Percentiles rank a stretch among this genome's conserved stretches.
phyloP scores from a whole-genome alignment of 352 stramenopile genomes.

The Phytophthora pseudosyringae region DNA sequence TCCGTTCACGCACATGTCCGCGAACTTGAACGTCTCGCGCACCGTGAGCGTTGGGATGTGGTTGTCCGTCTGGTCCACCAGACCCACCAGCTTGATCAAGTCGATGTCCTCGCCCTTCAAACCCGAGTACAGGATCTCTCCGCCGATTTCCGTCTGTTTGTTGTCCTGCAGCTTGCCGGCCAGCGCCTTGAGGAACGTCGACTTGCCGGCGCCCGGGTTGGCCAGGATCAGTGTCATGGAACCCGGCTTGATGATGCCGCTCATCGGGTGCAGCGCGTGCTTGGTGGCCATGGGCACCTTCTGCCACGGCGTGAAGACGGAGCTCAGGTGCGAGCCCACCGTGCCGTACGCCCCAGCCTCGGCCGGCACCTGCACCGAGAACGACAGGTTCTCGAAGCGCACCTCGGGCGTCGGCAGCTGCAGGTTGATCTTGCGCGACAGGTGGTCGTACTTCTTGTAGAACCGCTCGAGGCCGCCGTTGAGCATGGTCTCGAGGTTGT shows the following conservation, averaged over 20 bases:
- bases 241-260: conserved; percentile 65
- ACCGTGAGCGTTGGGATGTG: too few relatives aligned
- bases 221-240: conserved; percentile 48
- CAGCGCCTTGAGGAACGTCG: too few relatives aligned
- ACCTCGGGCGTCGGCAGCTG: conserved; percentile 24
- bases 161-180: too few relatives aligned
- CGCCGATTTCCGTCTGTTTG: too few relatives aligned
- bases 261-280: conserved; percentile 67
- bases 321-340: conserved; percentile 29
- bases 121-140: too few relatives aligned
- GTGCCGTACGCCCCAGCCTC: conserved; percentile 50
- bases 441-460: conserved; percentile 30
- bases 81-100: too few relatives aligned
- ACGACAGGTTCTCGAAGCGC: conserved; percentile 24
- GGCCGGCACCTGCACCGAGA: conserved; percentile 37
- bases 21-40: too few relatives aligned
- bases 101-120: too few relatives aligned
- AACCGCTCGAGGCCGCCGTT: conserved; percentile 57
- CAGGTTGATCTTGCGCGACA: conserved; percentile 26
- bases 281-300: conserved; percentile 47
- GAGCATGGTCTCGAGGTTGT: conserved; percentile 63
- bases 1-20: too few relatives aligned
- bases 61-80: too few relatives aligned
- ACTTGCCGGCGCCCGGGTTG: conserved; percentile 62
- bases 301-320: conserved; percentile 58